Conservation (phyloP, 1,284 basidiomycete species). For the Xerocomus nothofagi region DNA sequence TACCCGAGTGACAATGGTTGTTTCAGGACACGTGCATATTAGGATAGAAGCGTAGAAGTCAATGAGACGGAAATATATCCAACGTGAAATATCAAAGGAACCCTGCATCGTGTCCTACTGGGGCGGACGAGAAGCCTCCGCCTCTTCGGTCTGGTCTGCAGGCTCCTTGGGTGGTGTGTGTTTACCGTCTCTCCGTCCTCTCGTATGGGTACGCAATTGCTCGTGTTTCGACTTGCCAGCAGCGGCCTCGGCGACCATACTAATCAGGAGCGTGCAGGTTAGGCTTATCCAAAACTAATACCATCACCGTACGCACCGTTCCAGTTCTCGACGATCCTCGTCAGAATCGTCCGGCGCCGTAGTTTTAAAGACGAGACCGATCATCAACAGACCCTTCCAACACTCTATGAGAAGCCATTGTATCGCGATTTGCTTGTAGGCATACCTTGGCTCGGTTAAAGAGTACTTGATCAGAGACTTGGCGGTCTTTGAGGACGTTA, state of each 20-base stretch:
- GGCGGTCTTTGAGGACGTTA: slow-evolving; percentile 76
- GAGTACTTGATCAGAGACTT: slow-evolving; percentile 67
- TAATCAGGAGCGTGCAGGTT: slow-evolving; percentile 25
- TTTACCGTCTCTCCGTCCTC: slow-evolving; percentile 39
- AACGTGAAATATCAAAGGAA: slow-evolving; percentile 15
- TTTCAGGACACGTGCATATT: slow-evolving; percentile 21
- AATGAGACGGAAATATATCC: slow-evolving; percentile 19
- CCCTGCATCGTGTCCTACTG: slow-evolving; percentile 13
- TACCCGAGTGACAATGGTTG: slow-evolving; percentile 14
- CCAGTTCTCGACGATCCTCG: slow-evolving; percentile 88
- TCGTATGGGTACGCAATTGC: slow-evolving; percentile 41
- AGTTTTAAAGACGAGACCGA: slow-evolving; percentile 85
- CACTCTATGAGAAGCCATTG: slow-evolving; percentile 9
- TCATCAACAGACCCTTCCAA: slow-evolving; percentile 71
- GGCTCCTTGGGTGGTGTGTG: slow-evolving; percentile 19
- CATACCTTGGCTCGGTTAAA: slow-evolving; percentile 80
- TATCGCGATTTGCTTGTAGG: neutral
- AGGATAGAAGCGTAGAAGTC: slow-evolving; percentile 16
- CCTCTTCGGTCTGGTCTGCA: slow-evolving; percentile 19
- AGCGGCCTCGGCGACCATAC: slow-evolving; percentile 72
- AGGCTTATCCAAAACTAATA: slow-evolving; percentile 1
- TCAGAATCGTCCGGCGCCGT: slow-evolving; percentile 85
- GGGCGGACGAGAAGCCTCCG: slow-evolving; percentile 10
- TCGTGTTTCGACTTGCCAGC: slow-evolving; percentile 62
- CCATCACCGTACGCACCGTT: slow-evolving; percentile 53